Evolutionary conservation across 1,139 yeast species (phyloP), one percentile per base, ranked within the genome.

Genomic region (Yamadazyma aaseri): DNA sequence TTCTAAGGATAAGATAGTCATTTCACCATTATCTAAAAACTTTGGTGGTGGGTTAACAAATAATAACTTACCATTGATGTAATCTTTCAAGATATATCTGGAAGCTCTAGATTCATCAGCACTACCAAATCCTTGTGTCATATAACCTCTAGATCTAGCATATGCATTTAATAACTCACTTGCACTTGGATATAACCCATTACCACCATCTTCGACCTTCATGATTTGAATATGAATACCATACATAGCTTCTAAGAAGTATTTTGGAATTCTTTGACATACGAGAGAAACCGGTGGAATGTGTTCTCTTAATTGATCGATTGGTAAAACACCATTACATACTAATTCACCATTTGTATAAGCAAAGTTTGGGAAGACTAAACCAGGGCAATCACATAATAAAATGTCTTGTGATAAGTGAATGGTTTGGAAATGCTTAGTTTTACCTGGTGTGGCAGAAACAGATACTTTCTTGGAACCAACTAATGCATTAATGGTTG

Each of bases 301-400:
- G 56, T 79, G 82, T 53, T 94, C 98, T 55, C 97, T 78, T 42
- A 94, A 73, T 63, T 94, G 98, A 65, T 94, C 98, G 51, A 94
- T 92, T 14, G 99, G 98, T 40, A 94, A 72, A 8, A 94, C 96
- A 73, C 99, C 99, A 55, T 89, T 87, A 67, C 97, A 89, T 0
- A 94, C 98, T 51, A 94, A 76, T 53, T 94, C 99, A 49, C 96
- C 97, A 53, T 90, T 89, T 17, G 97, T 86, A 56, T 86, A 86
- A 13, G 98, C 97, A 58, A 92, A 94, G 55, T 92, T 94, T 22
- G 99, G 98, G 70, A 94, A 94, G 15, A 94, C 99, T 46, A 94
- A 73, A 73, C 99, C 99, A 2, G 99, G 99, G 72, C 99, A 94
- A 73, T 94, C 99, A 64, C 98, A 92, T 35, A 94, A 71, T 47